These are phyloP conservation scores for Phaffia australis DNA, from an alignment of 768 basidiomycete genomes.

Conservation along the genomic window DNA sequence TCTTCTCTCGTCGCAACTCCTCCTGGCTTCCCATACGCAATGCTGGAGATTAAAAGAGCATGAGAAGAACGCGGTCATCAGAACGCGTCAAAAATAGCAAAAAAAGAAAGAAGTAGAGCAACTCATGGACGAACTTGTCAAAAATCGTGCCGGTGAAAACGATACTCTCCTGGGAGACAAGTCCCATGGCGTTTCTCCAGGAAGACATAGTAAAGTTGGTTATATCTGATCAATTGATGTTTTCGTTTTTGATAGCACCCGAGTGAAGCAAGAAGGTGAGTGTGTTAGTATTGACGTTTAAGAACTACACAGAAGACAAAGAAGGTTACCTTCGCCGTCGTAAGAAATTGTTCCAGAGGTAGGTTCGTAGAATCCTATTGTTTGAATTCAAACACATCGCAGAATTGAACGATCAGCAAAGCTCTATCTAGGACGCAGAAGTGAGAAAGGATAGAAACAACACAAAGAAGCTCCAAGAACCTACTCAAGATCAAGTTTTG, in stretches of 20 bases:
- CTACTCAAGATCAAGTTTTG: constrained; percentile 22
- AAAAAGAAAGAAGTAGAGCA: background rate
- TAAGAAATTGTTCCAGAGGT: constrained; percentile 17
- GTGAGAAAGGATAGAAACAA: too few species aligned
- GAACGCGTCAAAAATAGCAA: background rate
- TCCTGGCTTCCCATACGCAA: constrained; percentile 21
- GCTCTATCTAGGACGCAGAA: too few species aligned
- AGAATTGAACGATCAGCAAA: too few species aligned
- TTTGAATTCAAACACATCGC: too few species aligned
- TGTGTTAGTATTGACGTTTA: background rate
- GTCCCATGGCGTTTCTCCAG: constrained; percentile 24
- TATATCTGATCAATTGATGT: constrained; percentile 6
- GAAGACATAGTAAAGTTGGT: constrained; percentile 17
- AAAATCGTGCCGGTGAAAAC: constrained; percentile 25
- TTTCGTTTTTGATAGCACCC: background rate
- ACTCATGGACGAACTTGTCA: background rate
- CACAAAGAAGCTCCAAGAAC: too few species aligned
- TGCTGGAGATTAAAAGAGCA: constrained; percentile 9
- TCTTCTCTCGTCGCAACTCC: constrained; percentile 17
- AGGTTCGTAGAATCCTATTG: constrained; percentile 23
- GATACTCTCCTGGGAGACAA: constrained; percentile 23
- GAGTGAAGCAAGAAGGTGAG: background rate
- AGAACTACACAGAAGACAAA: background rate
- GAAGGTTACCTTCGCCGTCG: constrained; percentile 16
- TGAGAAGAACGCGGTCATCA: background rate